phyloP scores from a whole-genome alignment of 2,329 filamentous ascomycete genomes.

The Aspergillus sp. region DNA sequence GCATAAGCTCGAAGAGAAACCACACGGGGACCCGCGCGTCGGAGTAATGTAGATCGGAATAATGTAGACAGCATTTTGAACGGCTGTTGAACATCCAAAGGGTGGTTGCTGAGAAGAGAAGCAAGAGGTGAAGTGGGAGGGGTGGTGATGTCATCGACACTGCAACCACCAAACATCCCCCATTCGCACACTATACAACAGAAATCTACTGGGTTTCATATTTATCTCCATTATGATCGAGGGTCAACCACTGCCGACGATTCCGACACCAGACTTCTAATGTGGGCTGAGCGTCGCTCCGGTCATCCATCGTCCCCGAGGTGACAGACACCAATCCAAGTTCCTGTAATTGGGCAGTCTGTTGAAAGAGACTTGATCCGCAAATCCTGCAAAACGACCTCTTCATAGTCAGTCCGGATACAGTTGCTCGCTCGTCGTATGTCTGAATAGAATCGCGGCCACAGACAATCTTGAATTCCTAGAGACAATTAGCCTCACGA shows the following conservation, averaged over 20 bases:
- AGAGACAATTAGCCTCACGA: not conserved
- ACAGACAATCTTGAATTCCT: slow-evolving; percentile 3
- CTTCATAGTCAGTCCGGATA: slow-evolving; percentile 16
- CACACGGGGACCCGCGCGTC: not conserved
- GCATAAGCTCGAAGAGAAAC: not conserved
- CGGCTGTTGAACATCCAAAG: not conserved
- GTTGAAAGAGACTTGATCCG: slow-evolving; percentile 22
- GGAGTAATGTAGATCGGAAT: not conserved
- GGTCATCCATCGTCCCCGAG: slow-evolving; percentile 21
- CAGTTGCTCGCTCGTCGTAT: slow-evolving; percentile 21
- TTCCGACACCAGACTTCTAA: slow-evolving; percentile 13
- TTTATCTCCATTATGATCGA: slow-evolving; percentile 2
- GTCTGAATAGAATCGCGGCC: slow-evolving; percentile 21
- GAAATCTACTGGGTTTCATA: slow-evolving; percentile 11
- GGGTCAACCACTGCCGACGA: slow-evolving; percentile 12
- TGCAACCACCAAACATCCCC: not conserved
- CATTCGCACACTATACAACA: not conserved
- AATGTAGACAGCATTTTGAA: not conserved
- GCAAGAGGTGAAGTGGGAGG: not conserved
- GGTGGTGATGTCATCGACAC: not conserved
- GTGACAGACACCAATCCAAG: slow-evolving; percentile 12
- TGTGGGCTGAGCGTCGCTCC: not conserved
- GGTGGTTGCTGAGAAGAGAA: not conserved
- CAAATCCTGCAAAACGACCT: slow-evolving; percentile 28
- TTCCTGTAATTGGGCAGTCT: not conserved